Conservation (phyloP, 2,329 filamentous ascomycete genomes). For the Ophiostoma sp. region DNA sequence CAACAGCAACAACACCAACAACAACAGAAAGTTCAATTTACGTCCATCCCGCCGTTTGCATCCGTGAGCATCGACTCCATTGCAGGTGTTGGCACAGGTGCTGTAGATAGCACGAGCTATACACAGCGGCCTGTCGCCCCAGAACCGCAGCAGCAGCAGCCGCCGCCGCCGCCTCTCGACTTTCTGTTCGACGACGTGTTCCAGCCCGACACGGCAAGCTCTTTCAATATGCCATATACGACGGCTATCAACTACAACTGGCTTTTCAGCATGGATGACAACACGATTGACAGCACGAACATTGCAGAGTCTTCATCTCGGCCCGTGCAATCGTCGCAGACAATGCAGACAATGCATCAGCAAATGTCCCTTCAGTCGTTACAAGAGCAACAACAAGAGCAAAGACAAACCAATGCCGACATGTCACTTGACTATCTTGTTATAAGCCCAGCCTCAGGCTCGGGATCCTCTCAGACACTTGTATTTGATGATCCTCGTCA, state of each 20-base stretch:
- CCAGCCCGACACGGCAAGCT: slow-evolving; percentile 30
- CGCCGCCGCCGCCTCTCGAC: not conserved
- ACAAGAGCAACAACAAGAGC: not conserved
- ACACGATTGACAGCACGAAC: not conserved
- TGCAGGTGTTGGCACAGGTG: not conserved
- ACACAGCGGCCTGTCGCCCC: not conserved
- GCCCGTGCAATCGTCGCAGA: not conserved
- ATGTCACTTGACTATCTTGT: not conserved
- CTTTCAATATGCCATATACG: slow-evolving; percentile 31
- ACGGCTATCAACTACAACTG: slow-evolving; percentile 29
- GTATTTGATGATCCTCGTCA: not conserved
- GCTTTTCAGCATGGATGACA: slow-evolving; percentile 27
- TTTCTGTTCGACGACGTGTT: slow-evolving; percentile 25
- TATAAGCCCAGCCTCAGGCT: not conserved
- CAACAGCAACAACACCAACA: not conserved
- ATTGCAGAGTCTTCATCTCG: too few species aligned
- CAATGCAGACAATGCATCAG: not conserved
- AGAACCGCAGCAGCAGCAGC: not conserved
- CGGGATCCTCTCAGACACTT: not conserved
- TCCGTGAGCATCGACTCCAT: not conserved
- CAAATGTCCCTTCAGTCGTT: not conserved
- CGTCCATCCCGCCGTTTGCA: not conserved
- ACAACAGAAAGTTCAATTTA: not conserved
- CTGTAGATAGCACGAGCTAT: not conserved
- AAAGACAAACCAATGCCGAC: not conserved